phyloP scores from a whole-genome alignment of 2,329 filamentous ascomycete genomes.

The Colletotrichum coccodes region DNA sequence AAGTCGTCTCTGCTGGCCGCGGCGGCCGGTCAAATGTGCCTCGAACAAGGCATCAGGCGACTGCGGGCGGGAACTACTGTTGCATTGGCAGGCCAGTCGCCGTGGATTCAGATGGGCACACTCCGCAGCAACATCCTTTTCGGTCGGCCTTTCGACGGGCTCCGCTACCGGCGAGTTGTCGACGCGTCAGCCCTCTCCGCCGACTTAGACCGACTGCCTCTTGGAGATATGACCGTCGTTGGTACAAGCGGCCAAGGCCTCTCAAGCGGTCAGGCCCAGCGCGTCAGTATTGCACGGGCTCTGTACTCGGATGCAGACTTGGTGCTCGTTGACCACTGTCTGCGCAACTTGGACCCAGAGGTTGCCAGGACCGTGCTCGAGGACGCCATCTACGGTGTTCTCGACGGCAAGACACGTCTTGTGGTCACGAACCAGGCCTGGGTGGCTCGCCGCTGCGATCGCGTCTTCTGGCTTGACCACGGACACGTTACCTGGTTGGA shows the following conservation, averaged over 20 bases:
- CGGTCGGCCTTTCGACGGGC: not conserved
- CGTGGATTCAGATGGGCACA: not conserved
- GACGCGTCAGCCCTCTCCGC: not conserved
- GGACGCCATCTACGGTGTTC: not conserved
- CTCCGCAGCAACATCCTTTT: not conserved
- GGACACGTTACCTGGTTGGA: not conserved
- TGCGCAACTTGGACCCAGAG: not conserved
- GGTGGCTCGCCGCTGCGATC: not conserved
- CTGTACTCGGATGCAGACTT: conserved; percentile 47
- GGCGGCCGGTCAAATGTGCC: not conserved
- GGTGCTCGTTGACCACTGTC: not conserved
- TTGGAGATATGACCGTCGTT: conserved; percentile 63
- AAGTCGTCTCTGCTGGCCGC: not conserved
- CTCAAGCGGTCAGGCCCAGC: conserved; percentile 85
- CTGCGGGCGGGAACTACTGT: not conserved
- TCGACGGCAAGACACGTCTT: not conserved
- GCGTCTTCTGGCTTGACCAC: not conserved
- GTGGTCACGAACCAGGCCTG: not conserved
- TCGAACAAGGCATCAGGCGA: not conserved
- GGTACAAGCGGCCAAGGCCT: conserved; percentile 80
- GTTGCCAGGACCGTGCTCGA: not conserved
- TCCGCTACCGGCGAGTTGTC: not conserved
- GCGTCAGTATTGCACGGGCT: conserved; percentile 83
- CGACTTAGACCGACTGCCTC: not conserved
- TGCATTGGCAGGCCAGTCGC: not conserved